Conservation (phyloP, 306 rosid species). For the Cicer yamashitae region DNA sequence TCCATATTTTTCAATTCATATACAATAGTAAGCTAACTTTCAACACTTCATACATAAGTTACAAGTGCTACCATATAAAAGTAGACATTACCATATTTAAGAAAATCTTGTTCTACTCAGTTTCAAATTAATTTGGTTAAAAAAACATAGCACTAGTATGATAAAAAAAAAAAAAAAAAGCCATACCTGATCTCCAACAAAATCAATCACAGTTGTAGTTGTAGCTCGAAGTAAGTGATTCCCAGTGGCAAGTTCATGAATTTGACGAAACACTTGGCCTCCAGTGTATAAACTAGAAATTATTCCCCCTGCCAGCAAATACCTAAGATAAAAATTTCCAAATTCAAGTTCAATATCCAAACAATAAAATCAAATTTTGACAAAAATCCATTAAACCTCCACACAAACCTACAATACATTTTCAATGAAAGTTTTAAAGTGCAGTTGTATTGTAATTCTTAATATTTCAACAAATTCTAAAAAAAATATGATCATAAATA, state of each 20-base stretch:
- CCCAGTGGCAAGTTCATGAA: constrained; percentile 52
- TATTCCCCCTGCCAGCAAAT: constrained; percentile 62
- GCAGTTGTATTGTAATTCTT: not conserved
- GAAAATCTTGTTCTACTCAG: not conserved
- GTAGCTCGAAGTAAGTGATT: constrained; percentile 42
- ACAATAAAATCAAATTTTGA: constrained; percentile 26
- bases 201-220: constrained; percentile 55
- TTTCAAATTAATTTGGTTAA: not conserved
- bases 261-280: constrained; percentile 55
- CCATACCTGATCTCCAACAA: constrained; percentile 77
- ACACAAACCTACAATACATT: constrained; percentile 30
- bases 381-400: constrained; percentile 22
- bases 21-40: too few relatives aligned
- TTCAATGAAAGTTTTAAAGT: not conserved
- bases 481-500: not conserved
- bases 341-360: constrained; percentile 1
- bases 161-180: not conserved
- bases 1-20: too few relatives aligned
- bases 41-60: too few relatives aligned
- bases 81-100: not conserved
- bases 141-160: not conserved
- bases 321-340: constrained; percentile 46
- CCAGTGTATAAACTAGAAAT: constrained; percentile 60
- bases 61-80: too few relatives aligned
- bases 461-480: not conserved